Base-by-base conservation (phyloP, 805 yeast species). In the Ogataea chonburiensis region DNA sequence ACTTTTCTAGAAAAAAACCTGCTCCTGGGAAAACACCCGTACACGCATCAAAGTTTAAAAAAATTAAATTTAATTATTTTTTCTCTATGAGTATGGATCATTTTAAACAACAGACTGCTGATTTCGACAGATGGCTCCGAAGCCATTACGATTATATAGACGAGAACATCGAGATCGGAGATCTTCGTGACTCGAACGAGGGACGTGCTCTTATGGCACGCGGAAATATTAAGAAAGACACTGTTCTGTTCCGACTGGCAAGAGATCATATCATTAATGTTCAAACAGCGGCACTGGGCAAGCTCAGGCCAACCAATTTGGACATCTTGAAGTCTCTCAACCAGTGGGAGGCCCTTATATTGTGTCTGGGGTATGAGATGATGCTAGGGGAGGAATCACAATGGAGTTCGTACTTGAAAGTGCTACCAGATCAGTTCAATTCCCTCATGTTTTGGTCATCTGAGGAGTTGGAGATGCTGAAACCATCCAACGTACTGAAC, bases 391-490 rank as follows among this genome's bases (percentile, higher is more conserved):
- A 59, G 1, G 41, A 61, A 4, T 75, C 86, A 25, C 64, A 60
- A 20, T 91, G 96, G 95, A 58, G 55, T 34, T 70, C 77, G 1
- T 91, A 91, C 58, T 76, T 88, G 39, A 63, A 74, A 14, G 75
- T 89, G 0, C 66, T 91, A 25, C 98, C 98, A 3, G 44, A 50
- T 2, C 64, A 53, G 11, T 77, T 82, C 58, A 71, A 79, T 51
- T 81, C 81, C 22, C 71, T 88, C 40, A 84, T 88, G 77, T 86
- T 78, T 52, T 91, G 98, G 98, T 43, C 45, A 2, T 76, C 75
- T 0, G 69, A 67, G 0, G 93, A 91, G 39, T 53, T 84, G 24
- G 43, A 63, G 3, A 39, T 45, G 1, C 66, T 91, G 42, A 49
- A 66, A 28, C 97, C 97, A 0, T 86, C 96, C 0, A 67, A 76